phyloP scores from a whole-genome alignment of 2,329 filamentous ascomycete species.

The Cordyceps cicadae region DNA sequence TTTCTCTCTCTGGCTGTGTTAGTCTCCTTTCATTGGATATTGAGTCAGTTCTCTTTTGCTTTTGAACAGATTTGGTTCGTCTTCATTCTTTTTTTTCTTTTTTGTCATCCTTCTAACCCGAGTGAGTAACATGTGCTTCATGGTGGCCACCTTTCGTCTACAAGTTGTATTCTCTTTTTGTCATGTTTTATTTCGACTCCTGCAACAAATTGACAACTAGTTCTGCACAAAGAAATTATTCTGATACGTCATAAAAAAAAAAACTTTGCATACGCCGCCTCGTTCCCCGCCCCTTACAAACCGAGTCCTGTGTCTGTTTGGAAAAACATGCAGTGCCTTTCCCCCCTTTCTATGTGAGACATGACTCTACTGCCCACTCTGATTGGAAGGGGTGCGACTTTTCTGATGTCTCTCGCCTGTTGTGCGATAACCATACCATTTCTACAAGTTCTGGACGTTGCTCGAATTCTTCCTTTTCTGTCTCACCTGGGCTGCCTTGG shows the following conservation, averaged over 20 bases:
- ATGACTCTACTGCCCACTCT: not conserved
- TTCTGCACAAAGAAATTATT: conserved; percentile 11
- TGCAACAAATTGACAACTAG: conserved; percentile 6
- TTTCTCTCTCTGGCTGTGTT: not conserved
- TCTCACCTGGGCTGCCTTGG: not conserved
- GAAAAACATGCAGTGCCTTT: not conserved
- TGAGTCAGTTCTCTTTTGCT: not conserved
- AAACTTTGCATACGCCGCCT: not conserved
- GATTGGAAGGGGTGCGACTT: not conserved
- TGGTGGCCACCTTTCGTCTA: conserved; percentile 14
- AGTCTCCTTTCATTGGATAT: not conserved
- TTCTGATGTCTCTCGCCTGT: not conserved
- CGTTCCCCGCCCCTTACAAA: not conserved
- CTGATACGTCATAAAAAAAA: conserved; percentile 8
- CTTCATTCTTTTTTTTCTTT: conserved; percentile 5
- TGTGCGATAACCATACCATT: not conserved
- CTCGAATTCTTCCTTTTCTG: not conserved
- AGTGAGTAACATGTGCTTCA: not conserved
- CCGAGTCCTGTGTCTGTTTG: not conserved
- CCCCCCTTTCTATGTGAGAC: conserved; percentile 2
- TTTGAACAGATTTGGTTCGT: not conserved
- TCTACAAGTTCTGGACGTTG: not conserved
- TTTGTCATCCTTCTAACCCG: conserved; percentile 2
- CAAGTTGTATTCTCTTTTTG: not conserved
- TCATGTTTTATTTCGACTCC: conserved; percentile 16